Base-by-base conservation (phyloP, 2,329 filamentous ascomycete species). In the Fusarium chlamydosporum region DNA sequence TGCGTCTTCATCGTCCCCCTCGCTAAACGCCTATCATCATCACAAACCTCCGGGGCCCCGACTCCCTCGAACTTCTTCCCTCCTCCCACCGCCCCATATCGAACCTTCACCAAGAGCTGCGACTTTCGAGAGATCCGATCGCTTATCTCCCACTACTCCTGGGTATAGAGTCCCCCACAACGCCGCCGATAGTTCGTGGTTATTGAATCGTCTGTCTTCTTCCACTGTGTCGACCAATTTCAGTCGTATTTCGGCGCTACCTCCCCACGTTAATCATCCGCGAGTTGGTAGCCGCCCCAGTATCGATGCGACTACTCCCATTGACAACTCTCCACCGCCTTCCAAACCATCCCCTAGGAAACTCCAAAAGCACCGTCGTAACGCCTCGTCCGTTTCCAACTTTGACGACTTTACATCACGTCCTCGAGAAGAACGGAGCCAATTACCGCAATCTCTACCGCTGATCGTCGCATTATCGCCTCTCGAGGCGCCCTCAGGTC, bases 191-290 rank as follows among this genome's bases (percentile, higher is more conserved):
- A 77, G 79, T 43, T 79, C 83, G 40, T 82, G 81, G 74, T 83
- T 82, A 66, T 79, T 84, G 63, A 84, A 86, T 72, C 82, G 84
- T 72, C 86, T 84, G 84, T 86, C 85, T 41, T 78, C 80, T 20
- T 87, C 85, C 15, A 85, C 85, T 51, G 75, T 78, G 10, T 86
- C 85, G 41, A 56, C 57, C 35, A 63, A 62, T 62, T 56, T 48
- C 60, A 86, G 82, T 62, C 81, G 79, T 67, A 77, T 80, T 37
- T 84, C 83, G 46, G 68, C 71, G 43, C 70, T 73, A 64, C 72
- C 76, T 46, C 73, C 72, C 54, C 76, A 73, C 65, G 76, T 76
- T 57, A 74, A 76, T 20, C 75, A 65, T 54, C 72, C 76, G 60
- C 79, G 80, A 67, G 65, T 71, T 41, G 79, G 79, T 38, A 79